Conservation (phyloP, 1,139 yeast genomes). For the Sugiyamaella novakii region DNA sequence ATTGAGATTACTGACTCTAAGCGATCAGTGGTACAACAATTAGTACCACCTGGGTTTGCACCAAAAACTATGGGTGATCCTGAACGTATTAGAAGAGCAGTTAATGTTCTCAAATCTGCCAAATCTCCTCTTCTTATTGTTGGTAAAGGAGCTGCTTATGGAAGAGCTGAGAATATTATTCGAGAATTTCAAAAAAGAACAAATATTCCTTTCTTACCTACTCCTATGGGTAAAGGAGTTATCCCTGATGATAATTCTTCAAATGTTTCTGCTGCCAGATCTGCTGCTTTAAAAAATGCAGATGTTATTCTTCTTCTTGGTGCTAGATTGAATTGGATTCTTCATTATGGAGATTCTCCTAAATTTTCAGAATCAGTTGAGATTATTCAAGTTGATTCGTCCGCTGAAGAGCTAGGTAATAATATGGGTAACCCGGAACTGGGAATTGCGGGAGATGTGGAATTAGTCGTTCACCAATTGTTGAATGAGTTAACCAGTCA, state of each 20-base stretch:
- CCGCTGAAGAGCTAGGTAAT: slow-evolving; percentile 55
- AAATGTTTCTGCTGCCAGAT: slow-evolving; percentile 62
- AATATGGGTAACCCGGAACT: slow-evolving; percentile 44
- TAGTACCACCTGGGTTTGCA: slow-evolving; percentile 37
- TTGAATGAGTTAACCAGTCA: slow-evolving; percentile 27
- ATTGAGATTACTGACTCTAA: slow-evolving; percentile 13
- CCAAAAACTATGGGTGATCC: slow-evolving; percentile 50
- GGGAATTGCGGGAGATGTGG: slow-evolving; percentile 56
- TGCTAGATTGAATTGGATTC: slow-evolving; percentile 67
- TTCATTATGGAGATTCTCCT: slow-evolving; percentile 62
- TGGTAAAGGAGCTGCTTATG: slow-evolving; percentile 65
- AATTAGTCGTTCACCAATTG: slow-evolving; percentile 47
- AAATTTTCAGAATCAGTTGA: slow-evolving; percentile 50
- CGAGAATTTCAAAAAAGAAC: slow-evolving; percentile 47
- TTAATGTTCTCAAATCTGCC: slow-evolving; percentile 40
- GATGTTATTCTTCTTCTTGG: slow-evolving; percentile 61
- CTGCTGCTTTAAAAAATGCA: slow-evolving; percentile 54
- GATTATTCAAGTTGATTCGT: slow-evolving; percentile 58
- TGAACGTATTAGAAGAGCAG: slow-evolving; percentile 43
- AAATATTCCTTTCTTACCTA: slow-evolving; percentile 58
- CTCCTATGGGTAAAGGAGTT: slow-evolving; percentile 78
- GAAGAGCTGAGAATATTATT: slow-evolving; percentile 46
- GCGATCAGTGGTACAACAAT: slow-evolving; percentile 10
- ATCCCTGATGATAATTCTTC: slow-evolving; percentile 50
- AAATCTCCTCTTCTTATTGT: slow-evolving; percentile 55